phyloP scores from a whole-genome alignment of 805 yeast species.

The Candida piceae region DNA sequence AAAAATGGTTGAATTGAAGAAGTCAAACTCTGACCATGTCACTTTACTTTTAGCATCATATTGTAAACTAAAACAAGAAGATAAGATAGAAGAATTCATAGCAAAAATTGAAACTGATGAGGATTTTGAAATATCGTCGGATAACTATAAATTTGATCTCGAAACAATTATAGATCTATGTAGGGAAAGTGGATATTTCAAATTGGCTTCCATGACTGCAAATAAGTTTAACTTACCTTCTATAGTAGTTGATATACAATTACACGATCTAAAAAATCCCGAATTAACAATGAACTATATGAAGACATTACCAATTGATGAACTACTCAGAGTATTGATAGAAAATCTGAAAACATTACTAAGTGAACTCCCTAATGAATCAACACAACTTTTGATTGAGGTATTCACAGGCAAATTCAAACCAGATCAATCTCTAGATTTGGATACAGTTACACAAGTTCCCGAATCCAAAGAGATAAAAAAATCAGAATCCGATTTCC shows the following conservation, averaged over 20 bases:
- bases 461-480: conserved; percentile 6
- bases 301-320: conserved; percentile 66
- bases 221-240: conserved; percentile 68
- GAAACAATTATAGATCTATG: conserved; percentile 64
- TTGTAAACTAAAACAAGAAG: conserved; percentile 64
- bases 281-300: conserved; percentile 59
- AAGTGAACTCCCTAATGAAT: conserved; percentile 67
- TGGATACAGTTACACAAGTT: conserved; percentile 10
- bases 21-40: conserved; percentile 74
- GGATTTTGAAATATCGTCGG: conserved; percentile 31
- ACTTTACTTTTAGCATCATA: conserved; percentile 74
- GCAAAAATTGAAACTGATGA: conserved; percentile 31
- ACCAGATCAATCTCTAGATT: conserved; percentile 32
- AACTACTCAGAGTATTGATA: conserved; percentile 60
- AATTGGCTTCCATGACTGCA: conserved; percentile 66
- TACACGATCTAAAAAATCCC: conserved; percentile 60
- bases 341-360: conserved; percentile 54
- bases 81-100: conserved; percentile 55
- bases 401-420: conserved; percentile 83
- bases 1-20: conserved; percentile 46
- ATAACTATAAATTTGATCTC: conserved; percentile 52
- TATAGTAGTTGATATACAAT: conserved; percentile 67
- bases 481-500: conserved; percentile 27
- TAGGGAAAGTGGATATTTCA: conserved; percentile 62
- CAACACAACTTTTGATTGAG: conserved; percentile 76